Percentiles rank a stretch among this genome's conserved stretches.
Evolutionary conservation across 805 yeast genomes (phyloP).

Genomic region (Wilhelminamyces savonicus): DNA sequence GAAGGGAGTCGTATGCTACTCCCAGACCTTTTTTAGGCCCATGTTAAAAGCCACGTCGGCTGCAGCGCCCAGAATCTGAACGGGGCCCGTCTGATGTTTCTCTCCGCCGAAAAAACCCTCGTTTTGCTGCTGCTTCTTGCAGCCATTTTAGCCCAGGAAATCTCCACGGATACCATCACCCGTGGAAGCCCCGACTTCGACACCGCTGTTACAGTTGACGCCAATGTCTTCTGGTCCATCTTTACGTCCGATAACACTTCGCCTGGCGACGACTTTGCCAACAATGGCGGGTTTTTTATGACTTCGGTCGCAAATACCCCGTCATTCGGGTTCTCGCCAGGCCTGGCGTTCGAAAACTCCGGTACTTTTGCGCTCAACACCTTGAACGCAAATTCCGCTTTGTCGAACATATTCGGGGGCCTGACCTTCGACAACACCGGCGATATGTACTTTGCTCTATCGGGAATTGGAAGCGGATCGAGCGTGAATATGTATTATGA

Average conservation of each 20-base stretch:
- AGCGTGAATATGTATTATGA: no score
- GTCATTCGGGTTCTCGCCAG: conserved; percentile 6
- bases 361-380: conserved; percentile 15
- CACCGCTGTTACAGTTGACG: conserved; percentile 3
- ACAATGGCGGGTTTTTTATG: conserved; percentile 8
- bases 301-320: conserved; percentile 5
- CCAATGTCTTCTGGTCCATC: conserved; percentile 12
- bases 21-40: no score
- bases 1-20: no score
- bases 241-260: conserved; percentile 5
- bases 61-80: no score
- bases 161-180: no score
- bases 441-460: conserved; percentile 8
- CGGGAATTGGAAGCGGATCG: conserved; percentile 1
- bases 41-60: no score
- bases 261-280: conserved; percentile 2
- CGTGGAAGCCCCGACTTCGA: conserved; percentile 7
- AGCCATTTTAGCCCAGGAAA: no score
- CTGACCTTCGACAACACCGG: conserved; percentile 11
- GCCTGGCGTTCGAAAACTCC: conserved; percentile 11
- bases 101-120: no score
- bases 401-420: conserved; percentile 6
- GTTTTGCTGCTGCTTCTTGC: no score
- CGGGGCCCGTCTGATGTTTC: no score
- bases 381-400: conserved; percentile 5